These are phyloP conservation scores for Penicillium taxi DNA, from an alignment of 495 filamentous ascomycete genomes.

Conservation along the genomic window DNA sequence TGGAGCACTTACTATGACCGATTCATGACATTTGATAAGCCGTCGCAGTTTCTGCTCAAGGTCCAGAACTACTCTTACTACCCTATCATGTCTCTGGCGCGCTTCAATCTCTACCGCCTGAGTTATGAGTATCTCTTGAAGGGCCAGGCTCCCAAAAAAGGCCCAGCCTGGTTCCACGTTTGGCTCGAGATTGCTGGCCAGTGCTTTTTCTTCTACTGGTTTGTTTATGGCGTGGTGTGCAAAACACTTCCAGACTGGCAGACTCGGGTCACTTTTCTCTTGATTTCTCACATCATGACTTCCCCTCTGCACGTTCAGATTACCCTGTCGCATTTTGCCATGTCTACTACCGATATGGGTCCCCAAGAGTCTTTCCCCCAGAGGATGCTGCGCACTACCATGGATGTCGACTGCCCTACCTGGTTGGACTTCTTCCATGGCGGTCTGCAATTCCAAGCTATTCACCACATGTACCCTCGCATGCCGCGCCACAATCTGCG, in stretches of 20 bases:
- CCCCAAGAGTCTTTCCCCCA: slow-evolving; percentile 86
- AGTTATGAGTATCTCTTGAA: slow-evolving; percentile 75
- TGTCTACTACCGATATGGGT: slow-evolving; percentile 89
- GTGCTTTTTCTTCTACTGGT: slow-evolving; percentile 91
- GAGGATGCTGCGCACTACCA: slow-evolving; percentile 93
- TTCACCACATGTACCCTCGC: slow-evolving; percentile 92
- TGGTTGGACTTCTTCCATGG: slow-evolving; percentile 98
- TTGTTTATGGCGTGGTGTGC: slow-evolving; percentile 79
- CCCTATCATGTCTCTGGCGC: slow-evolving; percentile 70
- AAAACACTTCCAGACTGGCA: slow-evolving; percentile 60
- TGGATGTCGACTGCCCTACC: slow-evolving; percentile 92
- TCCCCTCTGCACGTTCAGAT: slow-evolving; percentile 91
- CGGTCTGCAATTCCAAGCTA: slow-evolving; percentile 91
- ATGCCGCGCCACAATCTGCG: slow-evolving; percentile 92
- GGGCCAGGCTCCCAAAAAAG: slow-evolving; percentile 71
- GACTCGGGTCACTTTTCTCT: slow-evolving; percentile 64
- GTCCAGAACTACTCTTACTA: slow-evolving; percentile 85
- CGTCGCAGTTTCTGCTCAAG: slow-evolving; percentile 61
- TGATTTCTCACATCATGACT: slow-evolving; percentile 82
- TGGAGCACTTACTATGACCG: slow-evolving; percentile 85
- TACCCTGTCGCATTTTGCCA: slow-evolving; percentile 92
- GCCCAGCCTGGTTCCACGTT: slow-evolving; percentile 80
- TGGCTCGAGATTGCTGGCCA: slow-evolving; percentile 79
- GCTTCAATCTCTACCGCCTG: slow-evolving; percentile 86
- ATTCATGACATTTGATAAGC: slow-evolving; percentile 73